A percentile compares a stretch with the other conserved stretches of the same genome.
phyloP scores from a whole-genome alignment of 169 alveolate genomes.

The Plasmodium adleri region DNA sequence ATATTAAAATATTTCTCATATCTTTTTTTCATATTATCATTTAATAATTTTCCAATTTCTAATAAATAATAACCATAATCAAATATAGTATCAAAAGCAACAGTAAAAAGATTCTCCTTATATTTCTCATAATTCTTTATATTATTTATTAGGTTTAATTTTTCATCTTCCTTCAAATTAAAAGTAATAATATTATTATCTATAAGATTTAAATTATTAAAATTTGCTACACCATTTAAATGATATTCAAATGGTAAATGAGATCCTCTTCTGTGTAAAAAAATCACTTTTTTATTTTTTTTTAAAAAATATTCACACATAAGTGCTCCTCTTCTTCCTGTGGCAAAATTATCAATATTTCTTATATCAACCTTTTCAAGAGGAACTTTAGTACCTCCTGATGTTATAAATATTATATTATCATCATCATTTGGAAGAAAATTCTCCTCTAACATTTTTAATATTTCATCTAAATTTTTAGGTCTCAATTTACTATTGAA shows the following conservation, averaged over 20 bases:
- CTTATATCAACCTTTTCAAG: constrained; percentile 89
- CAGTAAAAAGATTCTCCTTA: constrained; percentile 28
- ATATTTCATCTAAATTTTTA: constrained; percentile 3
- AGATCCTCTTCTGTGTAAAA: constrained; percentile 34
- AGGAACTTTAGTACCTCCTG: constrained; percentile 94
- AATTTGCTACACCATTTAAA: background rate
- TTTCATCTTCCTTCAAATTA: background rate
- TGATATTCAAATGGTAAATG: constrained; percentile 34
- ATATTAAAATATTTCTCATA: too few species aligned
- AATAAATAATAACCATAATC: constrained; percentile 78
- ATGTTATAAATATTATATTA: constrained; percentile 80
- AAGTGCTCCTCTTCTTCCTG: constrained; percentile 91
- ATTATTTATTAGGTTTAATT: background rate
- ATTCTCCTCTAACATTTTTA: background rate
- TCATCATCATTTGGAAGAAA: background rate
- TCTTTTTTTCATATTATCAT: background rate
- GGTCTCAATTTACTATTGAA: constrained; percentile 29
- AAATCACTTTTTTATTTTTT: constrained; percentile 44
- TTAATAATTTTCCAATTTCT: constrained; percentile 35
- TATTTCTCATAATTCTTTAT: constrained; percentile 8
- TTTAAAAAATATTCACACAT: constrained; percentile 83
- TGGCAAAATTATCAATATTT: constrained; percentile 90
- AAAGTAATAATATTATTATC: background rate
- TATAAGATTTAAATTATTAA: too few species aligned
- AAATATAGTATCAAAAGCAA: constrained; percentile 78